Evolutionary conservation across 2,329 filamentous ascomycete genomes (phyloP).

Genomic region (Pseudogymnoascus sp.): DNA sequence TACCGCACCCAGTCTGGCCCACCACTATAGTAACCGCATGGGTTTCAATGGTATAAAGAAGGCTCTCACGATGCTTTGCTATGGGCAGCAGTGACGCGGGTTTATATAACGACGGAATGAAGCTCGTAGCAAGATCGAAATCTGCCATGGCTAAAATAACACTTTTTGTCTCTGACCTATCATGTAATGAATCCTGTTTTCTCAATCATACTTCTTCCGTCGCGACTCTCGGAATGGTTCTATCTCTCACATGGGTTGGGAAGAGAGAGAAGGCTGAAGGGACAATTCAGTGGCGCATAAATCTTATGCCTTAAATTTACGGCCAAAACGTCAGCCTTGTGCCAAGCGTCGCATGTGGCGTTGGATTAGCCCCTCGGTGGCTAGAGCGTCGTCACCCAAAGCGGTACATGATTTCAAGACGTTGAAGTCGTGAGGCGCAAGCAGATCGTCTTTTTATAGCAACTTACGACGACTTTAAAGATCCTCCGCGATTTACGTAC

Average conservation of each 20-base stretch:
- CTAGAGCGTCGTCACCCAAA: slow-evolving; percentile 7
- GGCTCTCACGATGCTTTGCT: slow-evolving; percentile 66
- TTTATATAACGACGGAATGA: slow-evolving; percentile 80
- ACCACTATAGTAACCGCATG: slow-evolving; percentile 81
- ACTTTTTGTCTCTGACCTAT: neutral
- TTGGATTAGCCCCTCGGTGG: slow-evolving; percentile 9
- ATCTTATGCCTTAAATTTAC: neutral
- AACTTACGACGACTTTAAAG: neutral
- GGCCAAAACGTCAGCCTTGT: neutral
- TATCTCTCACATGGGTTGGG: slow-evolving; percentile 5
- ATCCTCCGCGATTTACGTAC: neutral
- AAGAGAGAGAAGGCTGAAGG: slow-evolving; percentile 8
- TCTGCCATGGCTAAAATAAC: slow-evolving; percentile 33
- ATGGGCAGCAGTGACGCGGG: slow-evolving; percentile 80
- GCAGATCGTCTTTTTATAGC: neutral
- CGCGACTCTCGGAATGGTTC: neutral
- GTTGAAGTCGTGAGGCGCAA: neutral
- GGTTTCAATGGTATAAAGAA: slow-evolving; percentile 82
- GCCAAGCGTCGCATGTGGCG: slow-evolving; percentile 7
- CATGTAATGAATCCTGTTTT: neutral
- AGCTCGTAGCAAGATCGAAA: slow-evolving; percentile 48
- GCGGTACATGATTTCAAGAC: slow-evolving; percentile 3
- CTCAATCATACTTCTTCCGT: neutral
- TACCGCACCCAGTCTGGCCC: slow-evolving; percentile 89
- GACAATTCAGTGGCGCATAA: neutral